A percentile compares a stretch with the other conserved stretches of the same genome.
Evolutionary conservation across 805 yeast species (phyloP).

Genomic region (Saccharomycodes ludwigii): DNA sequence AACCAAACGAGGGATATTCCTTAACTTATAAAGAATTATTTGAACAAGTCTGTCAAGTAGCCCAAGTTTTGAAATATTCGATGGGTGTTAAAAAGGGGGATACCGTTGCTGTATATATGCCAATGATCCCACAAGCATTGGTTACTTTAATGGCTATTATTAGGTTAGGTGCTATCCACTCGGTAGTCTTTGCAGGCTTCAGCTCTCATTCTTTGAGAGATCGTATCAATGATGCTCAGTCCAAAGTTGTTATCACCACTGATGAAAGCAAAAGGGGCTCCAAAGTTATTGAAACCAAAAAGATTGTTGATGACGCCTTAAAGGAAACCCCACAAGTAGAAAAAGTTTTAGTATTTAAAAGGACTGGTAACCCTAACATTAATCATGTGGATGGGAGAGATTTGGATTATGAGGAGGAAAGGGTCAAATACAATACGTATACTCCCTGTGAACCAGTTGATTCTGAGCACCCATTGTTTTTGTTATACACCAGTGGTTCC

Average conservation of each 20-base stretch:
- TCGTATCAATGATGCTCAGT: constrained; percentile 59
- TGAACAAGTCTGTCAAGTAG: constrained; percentile 56
- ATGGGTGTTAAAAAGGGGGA: constrained; percentile 73
- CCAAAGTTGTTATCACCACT: constrained; percentile 62
- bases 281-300: constrained; percentile 66
- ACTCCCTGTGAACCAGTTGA: constrained; percentile 62
- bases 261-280: constrained; percentile 83
- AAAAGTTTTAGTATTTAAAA: constrained; percentile 58
- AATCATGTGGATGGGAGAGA: constrained; percentile 47
- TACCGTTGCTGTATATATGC: constrained; percentile 75
- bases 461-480: constrained; percentile 72
- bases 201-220: constrained; percentile 60
- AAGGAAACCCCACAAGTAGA: constrained; percentile 51
- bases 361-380: constrained; percentile 47
- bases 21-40: constrained; percentile 63
- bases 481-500: constrained; percentile 76
- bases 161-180: constrained; percentile 74
- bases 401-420: constrained; percentile 66
- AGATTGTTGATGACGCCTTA: constrained; percentile 73
- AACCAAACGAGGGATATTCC: constrained; percentile 47
- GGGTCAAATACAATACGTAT: constrained; percentile 52
- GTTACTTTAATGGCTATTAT: constrained; percentile 65
- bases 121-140: constrained; percentile 76
- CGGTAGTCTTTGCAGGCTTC: constrained; percentile 80
- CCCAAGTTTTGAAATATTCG: constrained; percentile 47